Conservation (phyloP, 768 basidiomycete species). For the Leccinellum luteum region DNA sequence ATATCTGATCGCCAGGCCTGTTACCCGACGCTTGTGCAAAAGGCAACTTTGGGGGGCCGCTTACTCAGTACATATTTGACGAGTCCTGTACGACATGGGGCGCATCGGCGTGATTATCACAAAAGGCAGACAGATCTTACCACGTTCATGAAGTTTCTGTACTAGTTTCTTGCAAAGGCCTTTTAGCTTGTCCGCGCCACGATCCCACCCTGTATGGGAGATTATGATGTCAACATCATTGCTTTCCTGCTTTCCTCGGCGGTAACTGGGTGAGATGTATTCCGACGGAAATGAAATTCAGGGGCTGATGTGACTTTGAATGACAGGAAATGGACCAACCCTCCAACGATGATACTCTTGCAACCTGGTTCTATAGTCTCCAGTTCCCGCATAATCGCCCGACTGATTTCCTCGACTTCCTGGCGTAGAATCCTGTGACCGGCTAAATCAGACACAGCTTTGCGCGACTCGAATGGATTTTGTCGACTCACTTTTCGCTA, state of each 20-base stretch:
- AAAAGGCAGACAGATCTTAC: conserved; percentile 35
- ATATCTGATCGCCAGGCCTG: conserved; percentile 46
- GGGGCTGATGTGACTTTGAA: not conserved
- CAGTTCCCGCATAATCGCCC: conserved; percentile 65
- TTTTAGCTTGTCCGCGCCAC: conserved; percentile 48
- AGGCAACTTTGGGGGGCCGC: conserved; percentile 20
- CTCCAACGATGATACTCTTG: conserved; percentile 74
- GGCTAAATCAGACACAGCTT: not conserved
- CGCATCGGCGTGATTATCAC: not conserved
- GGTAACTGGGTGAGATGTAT: conserved; percentile 57
- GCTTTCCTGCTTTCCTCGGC: conserved; percentile 76
- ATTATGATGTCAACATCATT: conserved; percentile 92
- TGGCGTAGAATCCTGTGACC: conserved; percentile 60
- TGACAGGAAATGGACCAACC: conserved; percentile 44
- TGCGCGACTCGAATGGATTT: not conserved
- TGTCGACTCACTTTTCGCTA: conserved; percentile 37
- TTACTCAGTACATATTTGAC: conserved; percentile 84
- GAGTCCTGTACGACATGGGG: conserved; percentile 43
- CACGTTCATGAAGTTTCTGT: conserved; percentile 51
- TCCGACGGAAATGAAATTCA: not conserved
- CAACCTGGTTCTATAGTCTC: conserved; percentile 63
- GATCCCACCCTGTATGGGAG: conserved; percentile 56
- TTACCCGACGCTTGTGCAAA: conserved; percentile 10
- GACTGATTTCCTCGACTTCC: conserved; percentile 79
- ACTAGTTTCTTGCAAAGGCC: conserved; percentile 63